Evolutionary conservation across 495 filamentous ascomycete genomes (phyloP).

Genomic region (Arthonia radiata): DNA sequence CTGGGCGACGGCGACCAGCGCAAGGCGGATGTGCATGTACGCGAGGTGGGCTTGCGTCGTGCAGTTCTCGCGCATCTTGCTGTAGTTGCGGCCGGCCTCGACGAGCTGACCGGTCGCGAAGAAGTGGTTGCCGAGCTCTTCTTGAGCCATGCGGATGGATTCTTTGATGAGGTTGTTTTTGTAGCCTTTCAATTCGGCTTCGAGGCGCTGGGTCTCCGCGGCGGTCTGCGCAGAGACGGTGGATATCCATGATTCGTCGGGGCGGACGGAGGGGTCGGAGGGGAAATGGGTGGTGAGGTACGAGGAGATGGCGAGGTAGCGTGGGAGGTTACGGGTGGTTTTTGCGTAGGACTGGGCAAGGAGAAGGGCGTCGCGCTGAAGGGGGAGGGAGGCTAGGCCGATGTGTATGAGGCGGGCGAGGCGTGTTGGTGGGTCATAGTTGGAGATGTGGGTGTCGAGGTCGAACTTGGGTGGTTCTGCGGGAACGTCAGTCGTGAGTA

Average conservation of each 20-base stretch:
- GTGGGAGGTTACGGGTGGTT: constrained; percentile 40
- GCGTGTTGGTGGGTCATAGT: constrained; percentile 57
- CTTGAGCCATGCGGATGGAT: constrained; percentile 75
- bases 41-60: constrained; percentile 43
- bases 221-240: constrained; percentile 34
- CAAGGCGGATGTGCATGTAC: constrained; percentile 43
- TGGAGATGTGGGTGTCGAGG: constrained; percentile 72
- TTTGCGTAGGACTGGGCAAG: constrained; percentile 55
- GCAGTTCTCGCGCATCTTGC: constrained; percentile 51
- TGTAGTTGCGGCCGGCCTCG: constrained; percentile 39
- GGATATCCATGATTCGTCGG: constrained; percentile 48
- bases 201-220: constrained; percentile 42
- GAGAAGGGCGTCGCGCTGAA: constrained; percentile 61
- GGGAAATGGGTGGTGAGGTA: constrained; percentile 35
- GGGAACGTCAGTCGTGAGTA: no score
- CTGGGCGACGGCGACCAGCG: constrained; percentile 42
- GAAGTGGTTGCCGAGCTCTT: constrained; percentile 47
- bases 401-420: constrained; percentile 64
- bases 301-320: constrained; percentile 48
- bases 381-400: constrained; percentile 46
- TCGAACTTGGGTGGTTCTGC: constrained; percentile 82
- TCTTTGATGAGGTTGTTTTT: constrained; percentile 97
- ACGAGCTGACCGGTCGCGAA: constrained; percentile 36
- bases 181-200: constrained; percentile 68
- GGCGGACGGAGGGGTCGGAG: constrained; percentile 35